phyloP scores from a whole-genome alignment of 2,329 filamentous ascomycete species.

The Colletotrichum euphorbiae region DNA sequence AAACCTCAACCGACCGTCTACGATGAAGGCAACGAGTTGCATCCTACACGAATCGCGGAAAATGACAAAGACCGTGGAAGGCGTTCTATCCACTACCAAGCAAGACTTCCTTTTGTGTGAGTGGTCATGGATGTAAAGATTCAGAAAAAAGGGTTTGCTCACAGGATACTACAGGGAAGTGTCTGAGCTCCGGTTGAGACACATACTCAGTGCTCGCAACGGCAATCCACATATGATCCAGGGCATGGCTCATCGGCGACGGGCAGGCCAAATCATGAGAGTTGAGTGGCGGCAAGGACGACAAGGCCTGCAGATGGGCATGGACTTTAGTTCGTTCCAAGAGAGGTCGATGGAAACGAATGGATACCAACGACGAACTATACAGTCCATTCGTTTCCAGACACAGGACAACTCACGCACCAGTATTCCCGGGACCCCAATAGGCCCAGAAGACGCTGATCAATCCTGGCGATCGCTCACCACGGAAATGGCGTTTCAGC shows the following conservation, averaged over 20 bases:
- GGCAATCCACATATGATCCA: conserved; percentile 1
- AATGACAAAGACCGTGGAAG: neutral
- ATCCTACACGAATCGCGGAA: neutral
- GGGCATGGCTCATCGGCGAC: conserved; percentile 21
- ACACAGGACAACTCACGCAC: neutral
- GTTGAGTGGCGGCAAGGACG: conserved; percentile 23
- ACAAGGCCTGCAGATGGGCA: conserved; percentile 4
- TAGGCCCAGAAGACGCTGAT: neutral
- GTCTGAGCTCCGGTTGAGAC: conserved; percentile 1
- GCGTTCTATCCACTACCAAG: neutral
- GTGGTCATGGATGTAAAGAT: neutral
- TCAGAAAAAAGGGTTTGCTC: neutral
- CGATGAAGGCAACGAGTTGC: neutral
- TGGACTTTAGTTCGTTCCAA: conserved; percentile 31
- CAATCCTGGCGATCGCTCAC: neutral
- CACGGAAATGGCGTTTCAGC: conserved; percentile 19
- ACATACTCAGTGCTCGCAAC: neutral
- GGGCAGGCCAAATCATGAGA: conserved; percentile 30
- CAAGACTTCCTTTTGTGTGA: conserved; percentile 21
- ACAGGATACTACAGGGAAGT: neutral
- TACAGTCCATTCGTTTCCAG: conserved; percentile 23
- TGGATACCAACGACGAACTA: conserved; percentile 21
- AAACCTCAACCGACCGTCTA: neutral
- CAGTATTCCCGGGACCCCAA: neutral
- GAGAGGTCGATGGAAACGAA: conserved; percentile 19